Conservation (phyloP, 2,329 filamentous ascomycete species). For the Truncatella angustata region DNA sequence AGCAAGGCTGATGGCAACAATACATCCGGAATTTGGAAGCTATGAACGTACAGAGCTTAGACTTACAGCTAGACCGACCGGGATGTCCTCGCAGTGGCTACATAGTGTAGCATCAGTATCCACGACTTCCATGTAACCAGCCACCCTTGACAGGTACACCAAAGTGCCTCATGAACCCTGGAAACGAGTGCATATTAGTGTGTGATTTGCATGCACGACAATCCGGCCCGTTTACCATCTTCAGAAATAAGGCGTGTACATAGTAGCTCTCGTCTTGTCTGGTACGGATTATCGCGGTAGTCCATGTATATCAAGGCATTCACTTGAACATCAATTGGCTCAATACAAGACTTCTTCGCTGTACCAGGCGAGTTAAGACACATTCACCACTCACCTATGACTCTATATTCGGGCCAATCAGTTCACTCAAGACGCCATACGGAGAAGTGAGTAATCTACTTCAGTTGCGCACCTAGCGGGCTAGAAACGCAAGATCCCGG, state of each 20-base stretch:
- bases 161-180: conserved; percentile 18
- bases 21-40: not conserved
- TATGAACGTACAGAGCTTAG: conserved; percentile 2
- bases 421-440: not conserved
- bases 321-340: too few relatives aligned
- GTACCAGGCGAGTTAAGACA: too few relatives aligned
- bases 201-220: conserved; percentile 15
- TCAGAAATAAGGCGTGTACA: conserved; percentile 10
- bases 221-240: conserved; percentile 13
- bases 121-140: conserved; percentile 19
- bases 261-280: too few relatives aligned
- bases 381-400: too few relatives aligned
- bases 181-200: conserved; percentile 16
- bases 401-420: too few relatives aligned
- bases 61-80: not conserved
- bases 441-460: not conserved
- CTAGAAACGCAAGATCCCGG: too few relatives aligned
- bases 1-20: conserved; percentile 19
- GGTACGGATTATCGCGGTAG: too few relatives aligned
- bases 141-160: conserved; percentile 20
- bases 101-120: conserved; percentile 19
- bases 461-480: too few relatives aligned
- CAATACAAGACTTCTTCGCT: too few relatives aligned
- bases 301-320: not conserved
- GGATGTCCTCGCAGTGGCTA: conserved; percentile 13